Evolutionary conservation across 31 red algal genomes (phyloP), one percentile per base, ranked within the genome.

Genomic region (Asparagopsis taxiformis): DNA sequence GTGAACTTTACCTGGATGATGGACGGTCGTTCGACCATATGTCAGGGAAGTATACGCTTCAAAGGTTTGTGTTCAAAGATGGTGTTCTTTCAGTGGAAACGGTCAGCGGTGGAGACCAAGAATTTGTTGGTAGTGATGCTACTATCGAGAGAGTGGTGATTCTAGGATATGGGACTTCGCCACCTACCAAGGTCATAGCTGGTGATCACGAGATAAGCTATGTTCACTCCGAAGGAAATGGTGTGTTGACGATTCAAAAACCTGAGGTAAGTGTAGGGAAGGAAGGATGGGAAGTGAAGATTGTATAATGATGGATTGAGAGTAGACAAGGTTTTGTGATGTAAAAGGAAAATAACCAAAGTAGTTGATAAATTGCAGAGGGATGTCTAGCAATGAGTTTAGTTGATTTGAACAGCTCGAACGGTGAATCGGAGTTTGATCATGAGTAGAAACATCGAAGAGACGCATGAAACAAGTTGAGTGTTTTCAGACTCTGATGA

Each of bases 1-100:
- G 95, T 2, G 72, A 80, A 55, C 46, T 94, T 36, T 94, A 94
- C 55, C 46, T 88, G 31, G 95, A 98, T 66, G 95, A 98, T 55
- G 90, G 91, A 25, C 60, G 64, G 44, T 82, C 93, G 1, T 88
- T 69, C 63, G 37, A 72, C 17, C 75, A 59, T 44, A 34, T 72
- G 35, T 55, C 36, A 11, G 83, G 73, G 16, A 36, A 24, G 0
- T 79, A 62, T 79, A 41, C 62, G 25, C 21, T 90, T 6, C 59
- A 69, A 41, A 51, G 37, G 35, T 80, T 90, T 55, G 57, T 28
- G 31, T 79, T 90, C 25, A 44, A 41, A 50, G 39, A 69, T 39
- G 56, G 54, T 11, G 63, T 59, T 82, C 31, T 90, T 17, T 66
- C 15, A 25, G 74, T 52, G 31, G 48, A 60, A 32, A 75, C 65